Evolutionary conservation across 345 rosid genomes (phyloP).

Genomic region (Dipteronia sinensis): DNA sequence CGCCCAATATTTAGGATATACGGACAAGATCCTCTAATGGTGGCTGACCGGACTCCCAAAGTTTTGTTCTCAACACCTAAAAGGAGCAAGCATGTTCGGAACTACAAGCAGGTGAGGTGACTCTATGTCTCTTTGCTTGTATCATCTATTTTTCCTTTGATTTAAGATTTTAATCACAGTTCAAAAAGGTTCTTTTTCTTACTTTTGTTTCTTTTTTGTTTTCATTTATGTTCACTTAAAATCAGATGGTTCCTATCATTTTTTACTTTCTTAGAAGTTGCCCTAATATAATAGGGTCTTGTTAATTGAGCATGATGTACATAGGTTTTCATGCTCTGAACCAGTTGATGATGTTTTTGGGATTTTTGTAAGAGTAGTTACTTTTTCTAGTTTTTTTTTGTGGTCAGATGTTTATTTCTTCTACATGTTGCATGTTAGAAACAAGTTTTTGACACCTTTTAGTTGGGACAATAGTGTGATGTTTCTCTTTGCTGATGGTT

Average conservation of each 20-base stretch:
- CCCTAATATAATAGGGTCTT: no score
- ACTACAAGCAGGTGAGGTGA: conserved; percentile 74
- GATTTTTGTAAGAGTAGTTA: not conserved
- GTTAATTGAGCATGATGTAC: not conserved
- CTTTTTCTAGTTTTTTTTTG: not conserved
- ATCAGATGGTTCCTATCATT: not conserved
- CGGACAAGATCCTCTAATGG: conserved; percentile 70
- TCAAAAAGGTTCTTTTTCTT: not conserved
- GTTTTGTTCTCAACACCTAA: conserved; percentile 70
- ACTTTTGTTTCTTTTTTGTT: not conserved
- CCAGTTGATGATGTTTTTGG: not conserved
- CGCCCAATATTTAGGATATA: conserved; percentile 72
- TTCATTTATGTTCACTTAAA: not conserved
- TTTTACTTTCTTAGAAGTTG: not conserved
- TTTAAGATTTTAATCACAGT: not conserved
- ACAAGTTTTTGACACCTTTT: not conserved
- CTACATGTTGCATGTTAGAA: not conserved
- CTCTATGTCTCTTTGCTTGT: conserved; percentile 21
- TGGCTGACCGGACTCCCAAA: conserved; percentile 58
- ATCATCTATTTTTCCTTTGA: not conserved
- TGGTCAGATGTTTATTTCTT: not conserved
- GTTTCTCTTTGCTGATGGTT: not conserved
- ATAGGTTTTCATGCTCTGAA: not conserved
- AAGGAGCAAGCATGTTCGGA: conserved; percentile 54
- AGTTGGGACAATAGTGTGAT: not conserved